Conservation (phyloP, 805 yeast species). For the Pichia thaimueangensis region DNA sequence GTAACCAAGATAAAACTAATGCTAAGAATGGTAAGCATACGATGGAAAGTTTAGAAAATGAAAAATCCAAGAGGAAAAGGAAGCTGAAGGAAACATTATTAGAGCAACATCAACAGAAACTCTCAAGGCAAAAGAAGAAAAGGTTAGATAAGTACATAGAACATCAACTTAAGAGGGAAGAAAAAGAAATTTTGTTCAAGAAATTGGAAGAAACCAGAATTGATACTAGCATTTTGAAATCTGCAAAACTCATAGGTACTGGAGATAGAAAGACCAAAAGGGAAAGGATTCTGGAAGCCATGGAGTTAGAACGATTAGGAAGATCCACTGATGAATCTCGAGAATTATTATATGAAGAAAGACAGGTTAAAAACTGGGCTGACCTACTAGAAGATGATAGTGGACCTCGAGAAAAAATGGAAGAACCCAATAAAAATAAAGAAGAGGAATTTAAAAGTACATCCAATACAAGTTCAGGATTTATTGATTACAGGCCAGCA, state of each 20-base stretch:
- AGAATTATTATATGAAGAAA: slow-evolving; percentile 63
- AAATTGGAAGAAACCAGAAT: slow-evolving; percentile 63
- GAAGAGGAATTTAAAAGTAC: slow-evolving; percentile 29
- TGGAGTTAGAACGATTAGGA: slow-evolving; percentile 66
- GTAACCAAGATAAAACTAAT: neutral
- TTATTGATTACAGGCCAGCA: slow-evolving; percentile 67
- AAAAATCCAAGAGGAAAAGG: slow-evolving; percentile 58
- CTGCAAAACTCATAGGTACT: slow-evolving; percentile 73
- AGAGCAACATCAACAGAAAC: slow-evolving; percentile 58
- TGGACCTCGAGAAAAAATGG: slow-evolving; percentile 10
- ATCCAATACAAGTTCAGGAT: slow-evolving; percentile 32
- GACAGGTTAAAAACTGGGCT: slow-evolving; percentile 58
- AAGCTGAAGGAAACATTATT: slow-evolving; percentile 53
- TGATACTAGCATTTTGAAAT: slow-evolving; percentile 62
- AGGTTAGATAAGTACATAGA: slow-evolving; percentile 88
- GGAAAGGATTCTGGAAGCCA: slow-evolving; percentile 69
- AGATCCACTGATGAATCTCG: slow-evolving; percentile 55
- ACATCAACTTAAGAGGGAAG: slow-evolving; percentile 84
- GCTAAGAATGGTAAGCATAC: slow-evolving; percentile 34
- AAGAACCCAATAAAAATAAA: slow-evolving; percentile 1
- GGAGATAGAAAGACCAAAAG: slow-evolving; percentile 54
- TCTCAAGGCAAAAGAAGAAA: slow-evolving; percentile 65
- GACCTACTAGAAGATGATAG: slow-evolving; percentile 28
- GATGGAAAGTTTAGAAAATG: slow-evolving; percentile 44
- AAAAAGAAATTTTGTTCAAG: slow-evolving; percentile 67